Base-by-base conservation (phyloP, 768 basidiomycete genomes). In the Boletus rubescentipes region DNA sequence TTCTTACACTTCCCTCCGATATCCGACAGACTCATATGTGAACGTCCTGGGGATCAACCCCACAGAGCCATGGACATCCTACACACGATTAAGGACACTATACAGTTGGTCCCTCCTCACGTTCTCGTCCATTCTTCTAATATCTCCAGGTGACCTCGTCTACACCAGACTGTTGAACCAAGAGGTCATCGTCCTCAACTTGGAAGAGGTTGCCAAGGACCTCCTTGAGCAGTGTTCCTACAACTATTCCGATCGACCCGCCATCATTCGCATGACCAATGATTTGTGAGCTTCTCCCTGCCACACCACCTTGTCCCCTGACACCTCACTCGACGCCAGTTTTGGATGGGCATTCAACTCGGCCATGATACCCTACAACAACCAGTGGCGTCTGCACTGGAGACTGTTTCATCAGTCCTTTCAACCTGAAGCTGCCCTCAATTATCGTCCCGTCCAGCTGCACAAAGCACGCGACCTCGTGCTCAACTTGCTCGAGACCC, bases 241-340 rank as follows among this genome's bases (percentile, higher is more conserved):
- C 47, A 75, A 73, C 31, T 79, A 78, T 57, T 77, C 79, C 4
- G 78, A 78, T 54, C 66, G 79, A 4, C 76, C 76, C 18, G 54
- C 48, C 14, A 55, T 66, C 9, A 46, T 69, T 16, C 51, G 58
- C 14, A 59, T 70, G 61, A 62, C 62, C 9, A 70, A 61, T 40
- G 69, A 69, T 42, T 68, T 69, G 67, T 69, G 46, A 55, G 67
- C 41, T 8, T 2, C 8, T 37, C 10, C 18, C 32, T 7, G 18
- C 32, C 6, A 37, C 23, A 5, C 0, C 5, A 9, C 2, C 14
- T 5, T 40, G 20, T 23, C 18, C n/a, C 12, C 18, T 57, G 11
- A 54, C 40, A 20, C 26, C 5, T 9, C 14, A 5, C 35, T 15
- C 12, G 37, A 50, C 9, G 1, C 9, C 23, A 68, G 67, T 43